Percentiles rank a stretch among this genome's conserved stretches.
phyloP scores from a whole-genome alignment of 352 stramenopile species.

The Globisporangium yorkense region DNA sequence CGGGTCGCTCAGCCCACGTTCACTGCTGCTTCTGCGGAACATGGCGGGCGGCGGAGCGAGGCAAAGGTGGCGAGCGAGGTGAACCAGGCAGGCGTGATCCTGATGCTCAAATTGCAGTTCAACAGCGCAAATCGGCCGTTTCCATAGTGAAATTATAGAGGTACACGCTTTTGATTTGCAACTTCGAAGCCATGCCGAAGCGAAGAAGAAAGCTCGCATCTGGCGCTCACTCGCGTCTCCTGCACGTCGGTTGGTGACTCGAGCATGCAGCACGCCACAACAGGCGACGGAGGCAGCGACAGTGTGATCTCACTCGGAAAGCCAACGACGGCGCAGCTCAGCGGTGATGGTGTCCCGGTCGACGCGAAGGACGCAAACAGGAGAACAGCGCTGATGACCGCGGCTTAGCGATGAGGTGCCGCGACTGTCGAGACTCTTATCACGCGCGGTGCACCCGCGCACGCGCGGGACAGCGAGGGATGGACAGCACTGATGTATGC shows the following conservation, averaged over 20 bases:
- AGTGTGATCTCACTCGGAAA: neutral
- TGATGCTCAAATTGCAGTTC: neutral
- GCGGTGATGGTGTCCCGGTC: neutral
- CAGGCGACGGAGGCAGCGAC: no score
- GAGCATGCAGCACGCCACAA: no score
- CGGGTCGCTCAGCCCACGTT: neutral
- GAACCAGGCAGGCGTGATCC: neutral
- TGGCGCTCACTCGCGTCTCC: no score
- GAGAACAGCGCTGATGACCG: neutral
- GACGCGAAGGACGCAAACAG: neutral
- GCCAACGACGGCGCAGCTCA: neutral
- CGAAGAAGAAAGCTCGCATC: no score
- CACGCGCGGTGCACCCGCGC: neutral
- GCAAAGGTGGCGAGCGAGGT: neutral
- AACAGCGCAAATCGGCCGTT: no score
- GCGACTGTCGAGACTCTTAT: neutral
- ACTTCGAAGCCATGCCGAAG: no score
- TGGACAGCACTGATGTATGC: neutral
- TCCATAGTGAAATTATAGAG: no score
- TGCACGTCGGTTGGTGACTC: no score
- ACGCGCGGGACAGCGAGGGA: neutral
- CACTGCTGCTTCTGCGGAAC: conserved; percentile 8
- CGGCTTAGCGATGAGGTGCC: neutral
- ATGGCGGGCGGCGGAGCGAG: neutral
- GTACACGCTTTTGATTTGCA: no score